Percentiles rank a stretch among this genome's conserved stretches.
Evolutionary conservation across 2,329 filamentous ascomycete species (phyloP).

Genomic region (Septoria linicola): DNA sequence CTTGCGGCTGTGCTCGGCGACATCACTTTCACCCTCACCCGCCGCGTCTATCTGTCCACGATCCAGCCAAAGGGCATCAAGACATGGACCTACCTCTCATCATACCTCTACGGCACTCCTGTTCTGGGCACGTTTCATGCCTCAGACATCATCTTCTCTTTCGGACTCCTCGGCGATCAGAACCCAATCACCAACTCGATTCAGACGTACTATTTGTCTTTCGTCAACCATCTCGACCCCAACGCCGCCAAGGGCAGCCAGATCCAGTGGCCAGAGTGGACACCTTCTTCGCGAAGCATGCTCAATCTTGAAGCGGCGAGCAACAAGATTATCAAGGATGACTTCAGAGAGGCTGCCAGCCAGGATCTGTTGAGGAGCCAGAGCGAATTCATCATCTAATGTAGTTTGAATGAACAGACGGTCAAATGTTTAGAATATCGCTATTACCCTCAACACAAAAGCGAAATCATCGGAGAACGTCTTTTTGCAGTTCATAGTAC

Average conservation of each 20-base stretch:
- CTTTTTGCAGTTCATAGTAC: not conserved
- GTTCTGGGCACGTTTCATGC: conserved; percentile 72
- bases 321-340: conserved; percentile 46
- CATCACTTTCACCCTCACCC: conserved; percentile 69
- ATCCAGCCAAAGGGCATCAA: conserved; percentile 54
- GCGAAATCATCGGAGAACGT: too few relatives aligned
- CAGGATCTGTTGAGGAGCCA: conserved; percentile 41
- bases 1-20: conserved; percentile 72
- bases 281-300: conserved; percentile 48
- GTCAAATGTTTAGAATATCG: not conserved
- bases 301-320: conserved; percentile 47
- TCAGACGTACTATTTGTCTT: conserved; percentile 70
- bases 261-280: conserved; percentile 58
- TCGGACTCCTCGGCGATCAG: not conserved
- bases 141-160: conserved; percentile 47
- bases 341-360: conserved; percentile 50
- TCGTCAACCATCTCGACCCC: conserved; percentile 68
- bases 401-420: not conserved
- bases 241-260: conserved; percentile 50
- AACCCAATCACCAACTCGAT: conserved; percentile 44
- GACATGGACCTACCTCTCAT: conserved; percentile 74
- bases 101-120: conserved; percentile 69
- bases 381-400: conserved; percentile 18
- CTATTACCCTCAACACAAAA: too few relatives aligned
- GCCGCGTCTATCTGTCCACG: conserved; percentile 61